A percentile compares a stretch with the other conserved stretches of the same genome.
Conservation (phyloP, 768 basidiomycete species). For the Macrolepiota dolichaula region DNA sequence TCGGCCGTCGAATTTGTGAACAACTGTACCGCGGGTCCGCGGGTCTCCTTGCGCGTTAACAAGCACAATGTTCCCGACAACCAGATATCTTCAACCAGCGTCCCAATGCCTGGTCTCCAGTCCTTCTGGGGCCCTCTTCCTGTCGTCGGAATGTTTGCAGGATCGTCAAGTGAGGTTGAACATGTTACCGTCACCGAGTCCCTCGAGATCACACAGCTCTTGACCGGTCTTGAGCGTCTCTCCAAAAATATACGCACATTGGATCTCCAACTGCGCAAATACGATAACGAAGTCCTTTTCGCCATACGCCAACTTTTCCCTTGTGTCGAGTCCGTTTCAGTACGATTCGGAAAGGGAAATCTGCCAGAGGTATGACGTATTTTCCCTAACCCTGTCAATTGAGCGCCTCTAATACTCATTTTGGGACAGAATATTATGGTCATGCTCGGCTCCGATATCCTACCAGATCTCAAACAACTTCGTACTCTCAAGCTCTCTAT, state of each 20-base stretch:
- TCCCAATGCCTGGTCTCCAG: conserved; percentile 22
- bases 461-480: conserved; percentile 21
- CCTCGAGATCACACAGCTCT: conserved; percentile 14
- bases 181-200: conserved; percentile 22
- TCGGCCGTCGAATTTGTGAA: conserved; percentile 21
- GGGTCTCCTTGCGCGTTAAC: conserved; percentile 19
- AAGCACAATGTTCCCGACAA: conserved; percentile 25
- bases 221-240: conserved; percentile 21
- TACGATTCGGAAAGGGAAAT: conserved; percentile 21
- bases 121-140: conserved; percentile 25
- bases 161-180: conserved; percentile 13
- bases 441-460: conserved; percentile 25
- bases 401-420: not conserved
- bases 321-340: conserved; percentile 16
- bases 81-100: conserved; percentile 18
- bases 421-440: conserved; percentile 24
- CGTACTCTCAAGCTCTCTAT: conserved; percentile 21
- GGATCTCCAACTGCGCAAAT: conserved; percentile 22
- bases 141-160: conserved; percentile 18
- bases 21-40: conserved; percentile 17
- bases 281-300: conserved; percentile 29
- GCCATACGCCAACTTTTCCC: conserved; percentile 24
- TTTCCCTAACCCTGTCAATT: not conserved
- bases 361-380: conserved; percentile 20
- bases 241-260: conserved; percentile 18